Conservation (phyloP, 2,329 filamentous ascomycete species). For the Talaromyces sp. region DNA sequence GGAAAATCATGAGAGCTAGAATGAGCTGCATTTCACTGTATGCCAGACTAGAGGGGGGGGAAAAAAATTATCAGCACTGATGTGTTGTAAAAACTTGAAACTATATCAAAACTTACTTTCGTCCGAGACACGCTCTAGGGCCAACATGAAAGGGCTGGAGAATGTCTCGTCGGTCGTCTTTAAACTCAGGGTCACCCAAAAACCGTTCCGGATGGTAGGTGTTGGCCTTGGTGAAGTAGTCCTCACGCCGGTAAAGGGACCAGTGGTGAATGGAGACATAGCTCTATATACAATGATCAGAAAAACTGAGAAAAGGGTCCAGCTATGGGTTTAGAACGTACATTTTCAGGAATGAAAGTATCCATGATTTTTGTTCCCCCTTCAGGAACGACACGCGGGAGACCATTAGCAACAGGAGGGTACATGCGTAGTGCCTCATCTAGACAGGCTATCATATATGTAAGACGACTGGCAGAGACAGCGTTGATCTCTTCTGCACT, state of each 20-base stretch:
- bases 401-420: slow-evolving; percentile 21
- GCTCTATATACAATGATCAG: not conserved
- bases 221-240: not conserved
- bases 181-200: not conserved
- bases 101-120: not conserved
- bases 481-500: slow-evolving; percentile 31
- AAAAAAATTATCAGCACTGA: not conserved
- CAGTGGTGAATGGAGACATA: not conserved
- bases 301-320: too few species aligned
- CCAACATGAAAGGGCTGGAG: not conserved
- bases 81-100: not conserved
- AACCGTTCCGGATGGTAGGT: not conserved
- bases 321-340: not conserved
- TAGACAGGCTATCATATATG: slow-evolving; percentile 35
- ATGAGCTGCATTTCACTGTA: slow-evolving; percentile 48
- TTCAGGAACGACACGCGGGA: slow-evolving; percentile 15
- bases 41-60: slow-evolving; percentile 43
- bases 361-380: not conserved
- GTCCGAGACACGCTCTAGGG: not conserved
- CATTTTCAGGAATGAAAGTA: not conserved
- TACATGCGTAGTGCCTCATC: slow-evolving; percentile 38
- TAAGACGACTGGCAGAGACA: slow-evolving; percentile 18
- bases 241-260: not conserved
- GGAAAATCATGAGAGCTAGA: slow-evolving; percentile 43
- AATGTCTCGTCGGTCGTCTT: not conserved